These are phyloP conservation scores for Phytophthora nicotianae DNA, from an alignment of 352 stramenopile species.

Conservation along the genomic window DNA sequence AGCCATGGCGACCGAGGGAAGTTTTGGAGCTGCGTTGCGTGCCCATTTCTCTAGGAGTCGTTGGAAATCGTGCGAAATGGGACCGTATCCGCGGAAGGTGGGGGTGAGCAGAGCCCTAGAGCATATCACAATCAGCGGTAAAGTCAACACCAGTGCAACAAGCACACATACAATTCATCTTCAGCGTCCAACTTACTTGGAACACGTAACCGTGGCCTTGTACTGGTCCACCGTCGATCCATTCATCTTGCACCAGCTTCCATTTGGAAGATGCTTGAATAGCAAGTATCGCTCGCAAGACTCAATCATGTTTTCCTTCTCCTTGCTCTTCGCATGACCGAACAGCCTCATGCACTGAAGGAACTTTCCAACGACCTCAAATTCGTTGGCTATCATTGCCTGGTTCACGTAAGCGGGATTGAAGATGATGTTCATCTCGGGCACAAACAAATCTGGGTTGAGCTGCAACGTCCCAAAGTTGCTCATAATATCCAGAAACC, in stretches of 20 bases:
- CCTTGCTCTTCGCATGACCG: constrained; percentile 40
- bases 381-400: constrained; percentile 72
- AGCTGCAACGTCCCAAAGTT: constrained; percentile 80
- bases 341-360: constrained; percentile 85
- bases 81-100: constrained; percentile 59
- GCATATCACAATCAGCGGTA: constrained; percentile 1
- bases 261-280: constrained; percentile 68
- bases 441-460: constrained; percentile 66
- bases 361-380: constrained; percentile 75
- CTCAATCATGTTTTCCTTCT: constrained; percentile 51
- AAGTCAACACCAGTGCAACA: too few relatives aligned
- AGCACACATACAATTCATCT: too few relatives aligned
- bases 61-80: constrained; percentile 60
- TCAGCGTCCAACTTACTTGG: constrained; percentile 59
- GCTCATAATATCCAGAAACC: constrained; percentile 76
- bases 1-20: constrained; percentile 18
- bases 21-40: constrained; percentile 36
- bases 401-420: constrained; percentile 76
- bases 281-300: constrained; percentile 72
- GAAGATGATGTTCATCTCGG: constrained; percentile 77
- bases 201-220: constrained; percentile 80
- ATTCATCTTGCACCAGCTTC: constrained; percentile 72
- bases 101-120: constrained; percentile 62
- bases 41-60: constrained; percentile 78
- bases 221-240: constrained; percentile 69